phyloP scores from a whole-genome alignment of 805 yeast genomes.

The Candida hispaniensis region DNA sequence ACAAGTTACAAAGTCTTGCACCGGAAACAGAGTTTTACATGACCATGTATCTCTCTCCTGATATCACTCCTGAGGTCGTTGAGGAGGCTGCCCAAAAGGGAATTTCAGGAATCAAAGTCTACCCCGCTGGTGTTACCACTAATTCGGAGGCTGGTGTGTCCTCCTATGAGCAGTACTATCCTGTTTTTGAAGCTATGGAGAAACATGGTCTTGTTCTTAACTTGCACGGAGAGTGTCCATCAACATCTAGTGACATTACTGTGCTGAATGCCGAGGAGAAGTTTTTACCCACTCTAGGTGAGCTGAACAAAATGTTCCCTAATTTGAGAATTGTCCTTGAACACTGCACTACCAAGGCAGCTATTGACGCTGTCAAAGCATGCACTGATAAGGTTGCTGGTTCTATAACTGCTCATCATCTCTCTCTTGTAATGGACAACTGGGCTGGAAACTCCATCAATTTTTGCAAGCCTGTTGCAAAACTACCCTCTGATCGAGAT shows the following conservation, averaged over 20 bases:
- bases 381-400: slow-evolving; percentile 79
- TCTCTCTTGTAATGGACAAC: slow-evolving; percentile 75
- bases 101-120: slow-evolving; percentile 85
- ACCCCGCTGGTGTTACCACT: slow-evolving; percentile 99
- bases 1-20: slow-evolving; percentile 48
- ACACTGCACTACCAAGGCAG: slow-evolving; percentile 89
- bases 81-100: slow-evolving; percentile 61
- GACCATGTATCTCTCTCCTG: slow-evolving; percentile 75
- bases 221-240: slow-evolving; percentile 91
- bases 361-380: slow-evolving; percentile 62
- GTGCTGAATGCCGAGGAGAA: slow-evolving; percentile 89
- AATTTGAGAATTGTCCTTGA: slow-evolving; percentile 76
- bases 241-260: slow-evolving; percentile 47
- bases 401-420: slow-evolving; percentile 91
- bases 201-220: slow-evolving; percentile 67
- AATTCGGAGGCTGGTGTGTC: slow-evolving; percentile 86
- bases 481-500: slow-evolving; percentile 70
- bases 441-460: slow-evolving; percentile 97
- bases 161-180: slow-evolving; percentile 80
- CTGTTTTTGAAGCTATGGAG: slow-evolving; percentile 83
- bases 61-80: slow-evolving; percentile 76
- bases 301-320: slow-evolving; percentile 76
- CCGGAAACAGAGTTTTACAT: slow-evolving; percentile 82
- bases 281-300: slow-evolving; percentile 78
- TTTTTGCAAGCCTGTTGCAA: slow-evolving; percentile 97